A percentile compares a stretch with the other conserved stretches of the same genome.
phyloP scores from a whole-genome alignment of 2,329 filamentous ascomycete genomes.

The Diaporthe destruens region DNA sequence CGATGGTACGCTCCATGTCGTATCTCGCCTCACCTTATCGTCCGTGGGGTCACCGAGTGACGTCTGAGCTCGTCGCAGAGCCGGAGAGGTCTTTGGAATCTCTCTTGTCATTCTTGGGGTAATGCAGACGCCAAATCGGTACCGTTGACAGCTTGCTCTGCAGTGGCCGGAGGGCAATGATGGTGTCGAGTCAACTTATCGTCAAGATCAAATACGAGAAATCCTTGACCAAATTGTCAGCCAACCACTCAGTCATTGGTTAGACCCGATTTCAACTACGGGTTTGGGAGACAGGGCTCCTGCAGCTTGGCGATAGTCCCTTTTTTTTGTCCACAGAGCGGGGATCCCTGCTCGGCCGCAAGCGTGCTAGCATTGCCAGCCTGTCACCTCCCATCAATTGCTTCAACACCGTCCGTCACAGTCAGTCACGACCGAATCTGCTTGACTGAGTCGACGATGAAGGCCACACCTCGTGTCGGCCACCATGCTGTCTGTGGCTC shows the following conservation, averaged over 20 bases:
- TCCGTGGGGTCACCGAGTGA: slow-evolving; percentile 5
- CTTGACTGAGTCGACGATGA: slow-evolving; percentile 1
- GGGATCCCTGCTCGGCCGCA: slow-evolving; percentile 31
- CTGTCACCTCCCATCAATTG: slow-evolving; percentile 18
- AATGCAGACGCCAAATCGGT: not conserved
- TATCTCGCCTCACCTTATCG: slow-evolving; percentile 29
- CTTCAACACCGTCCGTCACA: not conserved
- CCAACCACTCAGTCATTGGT: slow-evolving; percentile 36
- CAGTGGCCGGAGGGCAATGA: slow-evolving; percentile 13
- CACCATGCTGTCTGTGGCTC: slow-evolving; percentile 2
- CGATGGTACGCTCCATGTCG: slow-evolving; percentile 17
- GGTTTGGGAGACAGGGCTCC: slow-evolving; percentile 25
- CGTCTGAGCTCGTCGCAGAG: not conserved
- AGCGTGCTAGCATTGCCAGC: not conserved
- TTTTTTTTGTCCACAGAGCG: not conserved
- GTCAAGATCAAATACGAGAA: slow-evolving; percentile 39
- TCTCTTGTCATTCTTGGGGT: not conserved
- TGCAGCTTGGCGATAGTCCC: slow-evolving; percentile 35
- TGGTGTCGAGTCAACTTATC: slow-evolving; percentile 39
- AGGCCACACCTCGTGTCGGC: slow-evolving; percentile 4
- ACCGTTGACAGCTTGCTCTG: slow-evolving; percentile 25
- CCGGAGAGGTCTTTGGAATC: slow-evolving; percentile 27
- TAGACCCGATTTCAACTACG: slow-evolving; percentile 30
- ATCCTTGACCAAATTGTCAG: slow-evolving; percentile 35
- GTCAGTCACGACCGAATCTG: not conserved